Percentiles rank a stretch among this genome's conserved stretches.
These are phyloP conservation scores for Penicillium sp. DNA, from an alignment of 2,329 filamentous ascomycete genomes.

Conservation along the genomic window DNA sequence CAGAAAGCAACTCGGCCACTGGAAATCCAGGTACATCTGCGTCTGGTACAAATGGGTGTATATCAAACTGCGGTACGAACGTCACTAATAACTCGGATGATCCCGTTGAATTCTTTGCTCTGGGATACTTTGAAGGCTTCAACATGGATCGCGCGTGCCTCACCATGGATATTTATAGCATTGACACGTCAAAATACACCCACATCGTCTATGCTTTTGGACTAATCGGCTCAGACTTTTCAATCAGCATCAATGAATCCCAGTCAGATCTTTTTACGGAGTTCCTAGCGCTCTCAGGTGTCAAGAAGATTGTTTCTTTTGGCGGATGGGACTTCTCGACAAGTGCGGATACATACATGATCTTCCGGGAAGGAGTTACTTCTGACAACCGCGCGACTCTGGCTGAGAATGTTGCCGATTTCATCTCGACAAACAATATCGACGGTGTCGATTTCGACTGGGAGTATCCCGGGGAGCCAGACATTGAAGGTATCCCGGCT, in stretches of 20 bases:
- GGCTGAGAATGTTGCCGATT: neutral
- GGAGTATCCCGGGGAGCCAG: slow-evolving; percentile 44
- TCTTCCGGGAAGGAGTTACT: neutral
- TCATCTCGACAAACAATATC: slow-evolving; percentile 42
- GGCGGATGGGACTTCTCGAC: neutral
- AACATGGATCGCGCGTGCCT: neutral
- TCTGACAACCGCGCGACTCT: neutral
- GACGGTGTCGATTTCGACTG: slow-evolving; percentile 54
- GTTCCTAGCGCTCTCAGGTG: too few relatives aligned
- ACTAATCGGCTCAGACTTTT: too few relatives aligned
- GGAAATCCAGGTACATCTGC: neutral
- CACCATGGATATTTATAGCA: neutral
- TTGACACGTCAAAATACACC: neutral
- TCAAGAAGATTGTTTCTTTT: neutral
- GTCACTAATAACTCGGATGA: neutral
- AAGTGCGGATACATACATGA: neutral
- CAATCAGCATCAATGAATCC: too few relatives aligned
- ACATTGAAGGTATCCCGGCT: slow-evolving; percentile 30
- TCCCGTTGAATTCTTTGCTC: neutral
- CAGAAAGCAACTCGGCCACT: neutral
- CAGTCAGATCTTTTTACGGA: too few relatives aligned
- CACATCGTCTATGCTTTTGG: too few relatives aligned
- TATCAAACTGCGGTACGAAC: neutral
- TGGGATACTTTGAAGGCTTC: neutral
- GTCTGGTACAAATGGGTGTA: neutral